Base-by-base conservation (phyloP, 192 early-diverging fungal genomes). In the Coemansia umbellata region DNA sequence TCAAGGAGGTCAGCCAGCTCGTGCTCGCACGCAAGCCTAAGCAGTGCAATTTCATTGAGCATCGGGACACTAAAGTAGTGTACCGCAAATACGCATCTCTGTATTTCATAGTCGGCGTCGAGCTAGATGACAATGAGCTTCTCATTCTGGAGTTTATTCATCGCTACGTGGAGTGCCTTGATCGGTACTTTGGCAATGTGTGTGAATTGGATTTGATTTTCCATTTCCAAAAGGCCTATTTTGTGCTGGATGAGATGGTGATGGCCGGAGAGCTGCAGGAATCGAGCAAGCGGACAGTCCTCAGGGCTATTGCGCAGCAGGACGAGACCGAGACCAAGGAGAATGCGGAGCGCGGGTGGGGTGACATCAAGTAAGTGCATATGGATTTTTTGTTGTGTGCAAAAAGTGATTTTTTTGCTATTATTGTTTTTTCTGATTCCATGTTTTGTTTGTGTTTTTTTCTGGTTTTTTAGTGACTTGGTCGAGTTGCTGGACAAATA, bases 11-110 rank as follows among this genome's bases (percentile, higher is more conserved):
- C 24, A 90, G 87, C 27, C 87, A 89, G 54, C 84, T 93, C 15
- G 95, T 97, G 0, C 77, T 96, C 6, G 75, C 87, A 37, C 81
- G 95, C 53, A 82, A 86, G 58, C 84, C 92, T 4, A 94, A 94
- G 71, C 95, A 97, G 89, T 97, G 93, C 79, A 99, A 99, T 65
- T 94, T 99, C 57, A 77, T 99, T 47, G 96, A 99, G 74, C 94
- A 94, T 73, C 93, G 94, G 80, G 84, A 86, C 45, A 86, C 82
- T 62, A 91, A 91, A 59, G 83, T 91, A 0, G 87, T 91, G 5
- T 91, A 91, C 74, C 72, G 88, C 39, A 81, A 84, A 85, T 99
- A 99, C 70, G 97, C 97, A 42, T 88, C 85, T 41, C 80, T 99
- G 33, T 99, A 87, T 66, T 99, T 99, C 63, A 88, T 96, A 3